Evolutionary conservation across 768 basidiomycete genomes (phyloP).

Genomic region (Leccinum sublutescens): DNA sequence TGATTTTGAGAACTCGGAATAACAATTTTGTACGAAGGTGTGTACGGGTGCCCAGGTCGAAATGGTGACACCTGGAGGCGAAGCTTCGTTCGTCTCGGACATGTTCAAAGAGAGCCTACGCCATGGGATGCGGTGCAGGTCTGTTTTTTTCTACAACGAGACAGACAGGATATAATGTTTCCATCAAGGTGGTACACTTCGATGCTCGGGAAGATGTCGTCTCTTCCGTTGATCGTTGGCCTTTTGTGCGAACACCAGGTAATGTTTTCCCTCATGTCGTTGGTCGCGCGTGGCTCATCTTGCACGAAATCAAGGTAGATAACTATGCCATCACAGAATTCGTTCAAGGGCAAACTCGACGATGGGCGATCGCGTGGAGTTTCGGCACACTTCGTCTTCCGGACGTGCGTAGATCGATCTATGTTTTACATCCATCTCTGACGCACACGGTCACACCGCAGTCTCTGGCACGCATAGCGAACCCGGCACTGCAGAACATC

Average conservation of each 20-base stretch:
- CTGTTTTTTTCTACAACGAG: not conserved
- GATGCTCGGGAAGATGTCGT: slow-evolving; percentile 64
- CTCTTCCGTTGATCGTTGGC: slow-evolving; percentile 50
- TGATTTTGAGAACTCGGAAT: not conserved
- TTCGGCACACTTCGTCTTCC: slow-evolving; percentile 57
- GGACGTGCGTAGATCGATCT: slow-evolving; percentile 56
- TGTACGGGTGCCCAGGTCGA: slow-evolving; percentile 87
- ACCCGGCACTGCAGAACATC: slow-evolving; percentile 45
- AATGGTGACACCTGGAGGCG: slow-evolving; percentile 89
- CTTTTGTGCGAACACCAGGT: slow-evolving; percentile 41
- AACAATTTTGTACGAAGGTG: slow-evolving; percentile 42
- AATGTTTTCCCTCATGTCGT: slow-evolving; percentile 7
- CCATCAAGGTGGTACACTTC: slow-evolving; percentile 79
- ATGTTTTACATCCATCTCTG: not conserved
- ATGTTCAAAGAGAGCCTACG: slow-evolving; percentile 76
- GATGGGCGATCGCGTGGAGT: slow-evolving; percentile 95
- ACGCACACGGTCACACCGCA: slow-evolving; percentile 11
- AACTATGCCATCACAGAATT: slow-evolving; percentile 89
- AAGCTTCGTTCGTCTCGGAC: slow-evolving; percentile 67
- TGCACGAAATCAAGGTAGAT: slow-evolving; percentile 50
- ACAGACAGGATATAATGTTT: not conserved
- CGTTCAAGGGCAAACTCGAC: slow-evolving; percentile 79
- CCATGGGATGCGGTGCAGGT: slow-evolving; percentile 59
- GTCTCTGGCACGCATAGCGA: slow-evolving; percentile 36
- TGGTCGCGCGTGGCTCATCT: not conserved